Evolutionary conservation across 352 stramenopile species (phyloP).

Genomic region (Sclerospora graminicola): DNA sequence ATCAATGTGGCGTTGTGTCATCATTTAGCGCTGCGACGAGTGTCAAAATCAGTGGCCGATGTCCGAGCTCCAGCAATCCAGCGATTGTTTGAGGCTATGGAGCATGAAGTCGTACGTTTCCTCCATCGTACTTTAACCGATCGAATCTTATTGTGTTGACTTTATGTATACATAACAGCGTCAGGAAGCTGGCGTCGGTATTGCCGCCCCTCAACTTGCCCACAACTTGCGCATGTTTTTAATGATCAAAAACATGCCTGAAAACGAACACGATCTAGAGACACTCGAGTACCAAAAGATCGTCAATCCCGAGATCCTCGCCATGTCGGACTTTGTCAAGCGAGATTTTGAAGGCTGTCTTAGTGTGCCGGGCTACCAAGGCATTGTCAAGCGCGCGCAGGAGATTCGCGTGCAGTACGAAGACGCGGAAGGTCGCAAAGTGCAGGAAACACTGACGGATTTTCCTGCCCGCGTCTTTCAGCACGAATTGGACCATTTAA

Average conservation of each 20-base stretch:
- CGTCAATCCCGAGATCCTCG: slow-evolving; percentile 67
- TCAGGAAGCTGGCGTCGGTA: slow-evolving; percentile 55
- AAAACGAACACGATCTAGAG: slow-evolving; percentile 43
- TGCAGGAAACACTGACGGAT: slow-evolving; percentile 49
- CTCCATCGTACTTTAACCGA: not conserved
- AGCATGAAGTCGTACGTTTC: slow-evolving; percentile 47
- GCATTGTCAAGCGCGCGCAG: slow-evolving; percentile 46
- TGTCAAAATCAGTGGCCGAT: slow-evolving; percentile 61
- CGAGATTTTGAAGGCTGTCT: slow-evolving; percentile 83
- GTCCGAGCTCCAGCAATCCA: slow-evolving; percentile 35
- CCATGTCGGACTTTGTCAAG: slow-evolving; percentile 31
- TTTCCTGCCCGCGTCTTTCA: slow-evolving; percentile 81
- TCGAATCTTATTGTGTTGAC: not conserved
- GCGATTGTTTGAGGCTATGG: slow-evolving; percentile 45
- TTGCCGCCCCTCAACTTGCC: slow-evolving; percentile 65
- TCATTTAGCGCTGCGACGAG: slow-evolving; percentile 41
- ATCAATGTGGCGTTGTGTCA: not conserved
- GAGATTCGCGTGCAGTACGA: slow-evolving; percentile 63
- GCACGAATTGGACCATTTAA: slow-evolving; percentile 73
- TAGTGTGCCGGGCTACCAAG: slow-evolving; percentile 74
- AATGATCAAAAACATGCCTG: slow-evolving; percentile 61
- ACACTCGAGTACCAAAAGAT: slow-evolving; percentile 61
- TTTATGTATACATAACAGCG: slow-evolving; percentile 23
- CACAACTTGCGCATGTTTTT: slow-evolving; percentile 77
- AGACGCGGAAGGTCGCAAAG: slow-evolving; percentile 33